These are phyloP conservation scores for Hevea brasiliensis DNA, from an alignment of 345 rosid genomes.

Conservation along the genomic window DNA sequence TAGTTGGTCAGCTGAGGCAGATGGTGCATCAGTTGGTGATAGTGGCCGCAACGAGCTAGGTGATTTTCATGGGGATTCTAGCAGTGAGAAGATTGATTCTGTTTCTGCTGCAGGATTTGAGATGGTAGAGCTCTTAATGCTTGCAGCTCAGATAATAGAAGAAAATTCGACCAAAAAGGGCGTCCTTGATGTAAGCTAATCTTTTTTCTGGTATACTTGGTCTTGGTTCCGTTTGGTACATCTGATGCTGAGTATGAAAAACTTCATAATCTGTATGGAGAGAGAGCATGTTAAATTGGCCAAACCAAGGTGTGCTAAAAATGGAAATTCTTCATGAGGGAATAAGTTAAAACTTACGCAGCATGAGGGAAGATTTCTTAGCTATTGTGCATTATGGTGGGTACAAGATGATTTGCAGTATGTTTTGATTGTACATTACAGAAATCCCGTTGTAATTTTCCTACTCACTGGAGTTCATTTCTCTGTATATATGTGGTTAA, in stretches of 20 bases:
- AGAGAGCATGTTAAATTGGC: background rate
- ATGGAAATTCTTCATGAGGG: background rate
- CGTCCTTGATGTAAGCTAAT: constrained; percentile 21
- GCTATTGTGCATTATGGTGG: background rate
- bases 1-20: constrained; percentile 87
- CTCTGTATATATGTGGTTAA: background rate
- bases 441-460: background rate
- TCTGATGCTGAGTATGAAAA: background rate
- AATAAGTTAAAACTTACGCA: background rate
- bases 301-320: background rate
- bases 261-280: no score
- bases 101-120: constrained; percentile 93
- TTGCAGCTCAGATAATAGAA: constrained; percentile 67
- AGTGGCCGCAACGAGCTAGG: constrained; percentile 14
- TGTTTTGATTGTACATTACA: constrained; percentile 5
- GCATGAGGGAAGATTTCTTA: background rate
- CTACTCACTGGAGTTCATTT: background rate
- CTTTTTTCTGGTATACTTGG: constrained; percentile 1
- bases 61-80: constrained; percentile 28
- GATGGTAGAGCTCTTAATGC: constrained; percentile 91
- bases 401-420: background rate
- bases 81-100: constrained; percentile 56
- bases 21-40: constrained; percentile 39
- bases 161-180: constrained; percentile 23
- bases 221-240: constrained; percentile 1